Conservation (phyloP, 2,329 filamentous ascomycete species). For the Aspergillus pseudoglaucus region DNA sequence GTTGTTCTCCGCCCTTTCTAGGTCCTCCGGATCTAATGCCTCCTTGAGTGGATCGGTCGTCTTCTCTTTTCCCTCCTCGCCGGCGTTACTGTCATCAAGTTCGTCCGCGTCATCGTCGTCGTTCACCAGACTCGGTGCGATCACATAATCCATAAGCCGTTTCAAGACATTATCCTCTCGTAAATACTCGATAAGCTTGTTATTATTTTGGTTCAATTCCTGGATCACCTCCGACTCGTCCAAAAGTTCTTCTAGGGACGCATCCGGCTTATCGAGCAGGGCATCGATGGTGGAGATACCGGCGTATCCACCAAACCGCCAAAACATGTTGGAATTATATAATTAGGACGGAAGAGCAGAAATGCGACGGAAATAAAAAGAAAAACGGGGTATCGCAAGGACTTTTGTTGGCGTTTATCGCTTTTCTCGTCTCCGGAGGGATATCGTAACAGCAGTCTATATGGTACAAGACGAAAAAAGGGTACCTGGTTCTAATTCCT, state of each 20-base stretch:
- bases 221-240: slow-evolving; percentile 95
- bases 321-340: slow-evolving; percentile 76
- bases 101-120: slow-evolving; percentile 49
- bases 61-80: slow-evolving; percentile 33
- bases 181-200: slow-evolving; percentile 92
- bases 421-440: slow-evolving; percentile 14
- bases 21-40: slow-evolving; percentile 34
- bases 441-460: slow-evolving; percentile 23
- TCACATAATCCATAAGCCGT: slow-evolving; percentile 83
- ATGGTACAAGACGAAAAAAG: slow-evolving; percentile 13
- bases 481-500: background rate
- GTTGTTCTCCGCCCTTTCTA: slow-evolving; percentile 79
- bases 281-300: slow-evolving; percentile 95
- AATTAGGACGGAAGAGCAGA: slow-evolving; percentile 24
- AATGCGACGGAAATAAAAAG: slow-evolving; percentile 28
- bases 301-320: slow-evolving; percentile 98
- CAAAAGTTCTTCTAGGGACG: slow-evolving; percentile 89
- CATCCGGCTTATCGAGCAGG: slow-evolving; percentile 90
- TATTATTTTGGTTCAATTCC: slow-evolving; percentile 96
- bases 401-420: slow-evolving; percentile 13
- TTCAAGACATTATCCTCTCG: slow-evolving; percentile 80
- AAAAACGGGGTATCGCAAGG: slow-evolving; percentile 11
- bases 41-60: slow-evolving; percentile 28
- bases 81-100: slow-evolving; percentile 39
- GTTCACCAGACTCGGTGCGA: slow-evolving; percentile 59